Evolutionary conservation across 1,284 basidiomycete genomes (phyloP), one percentile per base, ranked within the genome.

Genomic region (Austropuccinia psidii): DNA sequence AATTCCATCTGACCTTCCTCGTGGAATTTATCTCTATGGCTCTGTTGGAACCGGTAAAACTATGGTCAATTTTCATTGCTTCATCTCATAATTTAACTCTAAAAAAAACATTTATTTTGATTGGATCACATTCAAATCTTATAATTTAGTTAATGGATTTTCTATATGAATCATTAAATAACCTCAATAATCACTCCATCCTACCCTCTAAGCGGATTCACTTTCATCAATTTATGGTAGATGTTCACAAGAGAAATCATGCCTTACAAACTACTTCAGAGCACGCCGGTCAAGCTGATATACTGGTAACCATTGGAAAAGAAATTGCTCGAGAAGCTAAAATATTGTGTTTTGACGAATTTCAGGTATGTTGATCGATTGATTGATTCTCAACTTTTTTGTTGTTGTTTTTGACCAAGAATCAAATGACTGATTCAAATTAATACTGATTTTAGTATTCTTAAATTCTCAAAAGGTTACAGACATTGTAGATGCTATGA

Each of bases 401-500:
- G 57, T 37, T 45, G 7, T 35, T 41, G 4, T 21, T 19, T 11
- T 41, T 8, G 1, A 31, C 21, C 24, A 27, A 9, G 21, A 52
- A 8, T n/a, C 9, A 52, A 11, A 8, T 52, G 13, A 17, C 31
- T 29, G 17, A 39, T 17, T 50, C 0, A 9, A 2, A 13, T 24
- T 11, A 27, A 19, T 37, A 24, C 47, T 37, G 9, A 39, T 13
- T 21, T 5, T 31, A 21, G 35, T 21, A 29, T 37, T 60, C 35
- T 24, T 39, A 8, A 11, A 35, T 29, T n/a, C 27, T 60, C 15
- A 62, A 0, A 77, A 90, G 89, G 92, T 98, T 11, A 97, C 94
- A 15, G 95, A 98, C 82, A 98, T 98, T 77, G 95, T 91, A 21
- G 94, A 98, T 78, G 96, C 96, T 13, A 98, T 99, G 96, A 93